phyloP scores from a whole-genome alignment of 805 yeast genomes.

The Cyberlindnera xylosilytica region DNA sequence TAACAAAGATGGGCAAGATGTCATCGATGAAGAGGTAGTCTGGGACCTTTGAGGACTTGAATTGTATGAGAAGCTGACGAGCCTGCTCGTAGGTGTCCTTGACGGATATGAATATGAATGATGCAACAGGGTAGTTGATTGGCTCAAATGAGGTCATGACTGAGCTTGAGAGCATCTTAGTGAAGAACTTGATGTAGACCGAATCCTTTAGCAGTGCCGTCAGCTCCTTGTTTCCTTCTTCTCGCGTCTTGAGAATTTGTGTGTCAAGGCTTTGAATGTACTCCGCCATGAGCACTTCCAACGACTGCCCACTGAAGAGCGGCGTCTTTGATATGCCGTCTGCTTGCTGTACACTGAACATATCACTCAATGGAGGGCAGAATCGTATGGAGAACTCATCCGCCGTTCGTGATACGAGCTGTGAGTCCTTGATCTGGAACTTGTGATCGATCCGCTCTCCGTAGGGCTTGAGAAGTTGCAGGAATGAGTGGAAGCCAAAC shows the following conservation, averaged over 20 bases:
- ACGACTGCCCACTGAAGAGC: conserved; percentile 33
- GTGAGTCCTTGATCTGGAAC: conserved; percentile 49
- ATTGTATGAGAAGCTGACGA: conserved; percentile 51
- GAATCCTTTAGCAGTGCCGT: conserved; percentile 37
- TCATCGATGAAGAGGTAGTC: conserved; percentile 66
- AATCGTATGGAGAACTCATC: conserved; percentile 60
- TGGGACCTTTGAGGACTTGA: conserved; percentile 47
- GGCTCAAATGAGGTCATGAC: conserved; percentile 76
- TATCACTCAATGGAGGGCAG: conserved; percentile 35
- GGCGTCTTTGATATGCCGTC: conserved; percentile 25
- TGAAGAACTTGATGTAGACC: conserved; percentile 55
- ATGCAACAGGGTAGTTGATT: conserved; percentile 81
- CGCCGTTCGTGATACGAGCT: conserved; percentile 44
- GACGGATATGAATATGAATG: conserved; percentile 63
- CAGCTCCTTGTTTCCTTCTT: conserved; percentile 25
- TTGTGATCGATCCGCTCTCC: conserved; percentile 51
- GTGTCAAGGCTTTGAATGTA: conserved; percentile 30
- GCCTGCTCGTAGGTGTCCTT: conserved; percentile 53
- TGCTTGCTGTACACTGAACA: conserved; percentile 29
- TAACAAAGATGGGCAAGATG: conserved; percentile 49
- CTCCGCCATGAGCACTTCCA: conserved; percentile 34
- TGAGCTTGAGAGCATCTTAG: conserved; percentile 55
- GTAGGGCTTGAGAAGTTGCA: conserved; percentile 50
- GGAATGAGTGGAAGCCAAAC: conserved; percentile 40
- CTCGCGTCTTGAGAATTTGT: conserved; percentile 9